Evolutionary conservation across 2,329 filamentous ascomycete genomes (phyloP), one percentile per base, ranked within the genome.

Genomic region (Lachnellula cervina): DNA sequence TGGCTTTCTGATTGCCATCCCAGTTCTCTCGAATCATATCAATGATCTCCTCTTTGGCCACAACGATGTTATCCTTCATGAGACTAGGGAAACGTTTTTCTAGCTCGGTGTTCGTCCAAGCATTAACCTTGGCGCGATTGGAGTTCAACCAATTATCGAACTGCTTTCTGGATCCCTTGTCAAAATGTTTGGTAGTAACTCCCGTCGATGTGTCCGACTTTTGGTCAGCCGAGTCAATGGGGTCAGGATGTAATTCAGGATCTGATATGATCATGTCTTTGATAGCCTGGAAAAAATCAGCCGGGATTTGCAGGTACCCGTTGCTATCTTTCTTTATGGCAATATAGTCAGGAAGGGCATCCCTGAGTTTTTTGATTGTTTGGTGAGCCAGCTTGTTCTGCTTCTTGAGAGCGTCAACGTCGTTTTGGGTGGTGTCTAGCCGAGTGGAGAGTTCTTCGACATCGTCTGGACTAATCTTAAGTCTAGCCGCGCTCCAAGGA

Each of bases 21-120:
- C 94, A 2, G 81, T 95, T 57, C 79, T 97, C 35, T 88, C 89
- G 57, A 96, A 99, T 70, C 91, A 97, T 59, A 89, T 97, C 77
- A 95, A 99, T 77, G 96, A 95, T 73, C 21, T 65, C 57, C 4
- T 54, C 42, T 40, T 54, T 65, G 11, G 61, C 48, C 14, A 60
- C 59, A 17, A 65, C 43, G 40, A 58, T 54, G 35, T 65, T 59
- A 6, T 62, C 52, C 47, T 62, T 54, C 5, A 63, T 40, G 3
- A 64, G 55, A 23, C 59, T 28, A 17, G 65, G 64, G 45, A 65
- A 63, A 34, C 58, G 50, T 4, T 34, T 35, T 14, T 56, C 55
- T 35, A 68, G 35, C 17, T 66, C 60, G 19, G 58, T 40, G 5
- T 51, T 46, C 17, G 55, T 46, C 40, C 57, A 23, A 16, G 51